phyloP scores from a whole-genome alignment of 306 rosid species.

The Vigna reflexopilosa region DNA sequence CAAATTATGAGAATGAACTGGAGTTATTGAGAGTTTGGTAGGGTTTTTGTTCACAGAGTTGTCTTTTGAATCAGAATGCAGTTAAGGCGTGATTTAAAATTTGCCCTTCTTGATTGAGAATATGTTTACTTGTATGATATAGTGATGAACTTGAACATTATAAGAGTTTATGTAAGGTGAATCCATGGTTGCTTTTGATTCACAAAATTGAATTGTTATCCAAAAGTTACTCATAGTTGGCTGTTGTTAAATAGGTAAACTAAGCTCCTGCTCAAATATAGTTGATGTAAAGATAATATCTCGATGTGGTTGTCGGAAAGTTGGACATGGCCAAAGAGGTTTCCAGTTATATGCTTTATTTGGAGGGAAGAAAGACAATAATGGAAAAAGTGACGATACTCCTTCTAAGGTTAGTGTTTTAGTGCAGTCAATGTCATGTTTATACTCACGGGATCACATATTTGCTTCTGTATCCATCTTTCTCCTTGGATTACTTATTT shows the following conservation, averaged over 20 bases:
- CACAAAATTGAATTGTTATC: neutral
- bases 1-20: neutral
- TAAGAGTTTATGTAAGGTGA: conserved; percentile 15
- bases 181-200: conserved; percentile 22
- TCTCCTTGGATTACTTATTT: neutral
- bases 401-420: conserved; percentile 70
- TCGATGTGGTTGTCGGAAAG: conserved; percentile 37
- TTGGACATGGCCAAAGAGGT: conserved; percentile 50
- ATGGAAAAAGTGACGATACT: conserved; percentile 65
- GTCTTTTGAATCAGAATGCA: neutral
- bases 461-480: neutral
- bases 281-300: conserved; percentile 53
- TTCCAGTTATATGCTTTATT: conserved; percentile 56
- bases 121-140: neutral
- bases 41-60: neutral
- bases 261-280: conserved; percentile 52
- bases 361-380: conserved; percentile 76
- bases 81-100: neutral
- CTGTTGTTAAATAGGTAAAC: conserved; percentile 51
- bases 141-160: neutral
- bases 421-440: neutral
- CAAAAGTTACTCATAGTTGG: conserved; percentile 20
- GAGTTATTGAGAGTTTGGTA: neutral
- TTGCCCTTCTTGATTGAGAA: neutral
- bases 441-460: neutral